Evolutionary conservation across 129 eudicot genomes (phyloP), one percentile per base, ranked within the genome.

Genomic region (Apium graveolens): DNA sequence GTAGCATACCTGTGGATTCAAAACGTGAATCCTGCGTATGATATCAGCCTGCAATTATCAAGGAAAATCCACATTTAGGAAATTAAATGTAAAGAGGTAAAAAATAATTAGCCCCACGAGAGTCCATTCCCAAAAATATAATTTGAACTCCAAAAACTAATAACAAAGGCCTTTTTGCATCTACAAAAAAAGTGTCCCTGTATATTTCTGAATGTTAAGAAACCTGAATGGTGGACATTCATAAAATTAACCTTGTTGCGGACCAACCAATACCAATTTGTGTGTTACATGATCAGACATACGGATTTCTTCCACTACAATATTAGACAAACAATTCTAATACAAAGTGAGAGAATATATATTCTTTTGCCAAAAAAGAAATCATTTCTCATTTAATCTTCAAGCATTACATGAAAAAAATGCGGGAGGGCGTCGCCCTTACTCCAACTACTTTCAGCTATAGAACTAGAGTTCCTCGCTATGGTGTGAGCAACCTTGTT

Each of bases 1-100:
- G 35, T 24, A 83, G 57, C 75, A 78, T 85, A 94, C 98, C 97
- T 94, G 98, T 81, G 98, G 97, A 83, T 91, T 94, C 66, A 91
- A 66, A 57, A 85, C 87, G 32, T 73, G 77, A 96, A 94, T 88
- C 77, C 83, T 89, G 27, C 79, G 80, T 51, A 94, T 24, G 72
- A 94, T 81, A 14, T 79, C 88, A 76, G 79, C 93, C 98, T 93
- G 89, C 74, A 53, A 27, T 66, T 4, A 31, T 11, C 24, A 66
- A 78, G 29, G 51, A 46, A 27, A 74, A 27, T 14, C 14, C 3
- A 20, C 0, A 32, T 20, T 60, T 17, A n/a, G 68, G 68, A 60
- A 24, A 10, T 60, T 60, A n/a, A 57, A 60, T 60, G 32, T 60
- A 4, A 3, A n/a, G 34, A 34, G 26, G 32, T 34, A 66, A 31